Evolutionary conservation across 306 rosid species (phyloP), one percentile per base, ranked within the genome.

Genomic region (Cicer judaicum): DNA sequence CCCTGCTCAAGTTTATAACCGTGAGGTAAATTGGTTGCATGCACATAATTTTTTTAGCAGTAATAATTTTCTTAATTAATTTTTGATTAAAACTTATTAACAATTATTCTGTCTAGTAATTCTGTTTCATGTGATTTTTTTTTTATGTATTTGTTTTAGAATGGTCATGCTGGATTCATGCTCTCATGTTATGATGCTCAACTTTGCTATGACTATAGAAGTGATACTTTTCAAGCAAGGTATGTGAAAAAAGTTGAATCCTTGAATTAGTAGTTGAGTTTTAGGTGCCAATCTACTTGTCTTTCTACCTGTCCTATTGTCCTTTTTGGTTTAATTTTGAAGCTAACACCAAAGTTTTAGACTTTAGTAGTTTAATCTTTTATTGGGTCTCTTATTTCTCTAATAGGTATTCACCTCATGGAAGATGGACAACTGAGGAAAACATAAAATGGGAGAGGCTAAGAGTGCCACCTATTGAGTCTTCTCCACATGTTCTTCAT

Each of bases 1-100:
- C 73, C 99, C 98, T 13, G 96, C 96, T 78, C 99, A 95, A 85
- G 99, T 95, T 74, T 95, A 85, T 79, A 95, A 92, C 74, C 89
- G 99, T 8, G 98, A 95, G 98, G 99, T 94, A 85, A 72, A 64
- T 65, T 80, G 11, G 56, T 79, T 77, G 75, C 44, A 46, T 75
- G 75, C 21, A 44, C 5, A 64, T 49, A 39, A 55, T 68, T 10
- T 53, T 78, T 39, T 10, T n/a, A 12, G 7, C 11, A 34, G 55
- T 41, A 21, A 38, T 50, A 8, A 50, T 66, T 41, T 72, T 8
- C 38, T 53, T 41, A 39, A 49, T 68, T 64, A 39, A 49, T 74
- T 66, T 40, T 2, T 43, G 43, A 18, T 9, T 61, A 49, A 21
- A 9, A 59, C 15, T 41, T 56, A 50, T 16, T 53, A 16, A 53